Conservation (phyloP, 1,139 yeast species). For the Wickerhamomyces sp. region DNA sequence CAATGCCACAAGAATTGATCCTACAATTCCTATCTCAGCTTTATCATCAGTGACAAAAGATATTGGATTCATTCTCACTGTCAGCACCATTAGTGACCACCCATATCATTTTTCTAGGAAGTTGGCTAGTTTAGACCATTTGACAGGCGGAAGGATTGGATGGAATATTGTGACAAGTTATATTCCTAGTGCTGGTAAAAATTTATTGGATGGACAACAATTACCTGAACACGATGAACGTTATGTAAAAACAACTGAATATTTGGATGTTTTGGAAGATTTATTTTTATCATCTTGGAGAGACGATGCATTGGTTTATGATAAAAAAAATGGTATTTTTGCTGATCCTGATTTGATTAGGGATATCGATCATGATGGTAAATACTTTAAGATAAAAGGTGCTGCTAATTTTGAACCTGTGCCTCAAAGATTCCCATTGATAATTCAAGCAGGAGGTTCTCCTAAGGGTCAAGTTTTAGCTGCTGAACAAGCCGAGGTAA, state of each 20-base stretch:
- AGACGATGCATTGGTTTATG: conserved; percentile 35
- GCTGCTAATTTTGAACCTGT: conserved; percentile 36
- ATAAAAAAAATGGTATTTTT: conserved; percentile 28
- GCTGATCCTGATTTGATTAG: conserved; percentile 33
- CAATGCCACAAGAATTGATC: conserved; percentile 32
- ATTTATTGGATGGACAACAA: conserved; percentile 30
- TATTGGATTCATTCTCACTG: conserved; percentile 34
- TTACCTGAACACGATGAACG: conserved; percentile 35
- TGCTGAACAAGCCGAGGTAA: conserved; percentile 38
- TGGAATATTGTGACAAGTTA: conserved; percentile 39
- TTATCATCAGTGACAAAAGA: conserved; percentile 35
- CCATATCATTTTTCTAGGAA: conserved; percentile 29
- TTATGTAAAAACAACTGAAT: conserved; percentile 35
- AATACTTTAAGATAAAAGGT: conserved; percentile 35
- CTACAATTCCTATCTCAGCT: conserved; percentile 30
- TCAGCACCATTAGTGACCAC: conserved; percentile 28
- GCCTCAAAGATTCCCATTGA: conserved; percentile 36
- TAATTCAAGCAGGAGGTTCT: conserved; percentile 42
- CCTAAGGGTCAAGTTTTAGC: conserved; percentile 37
- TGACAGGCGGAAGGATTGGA: conserved; percentile 37
- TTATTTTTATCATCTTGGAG: conserved; percentile 37
- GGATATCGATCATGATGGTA: conserved; percentile 33
- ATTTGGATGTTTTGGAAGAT: conserved; percentile 33
- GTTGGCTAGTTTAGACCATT: conserved; percentile 35
- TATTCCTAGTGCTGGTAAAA: conserved; percentile 34